Conservation (phyloP, 257 asterid species). For the Henckelia pumila region DNA sequence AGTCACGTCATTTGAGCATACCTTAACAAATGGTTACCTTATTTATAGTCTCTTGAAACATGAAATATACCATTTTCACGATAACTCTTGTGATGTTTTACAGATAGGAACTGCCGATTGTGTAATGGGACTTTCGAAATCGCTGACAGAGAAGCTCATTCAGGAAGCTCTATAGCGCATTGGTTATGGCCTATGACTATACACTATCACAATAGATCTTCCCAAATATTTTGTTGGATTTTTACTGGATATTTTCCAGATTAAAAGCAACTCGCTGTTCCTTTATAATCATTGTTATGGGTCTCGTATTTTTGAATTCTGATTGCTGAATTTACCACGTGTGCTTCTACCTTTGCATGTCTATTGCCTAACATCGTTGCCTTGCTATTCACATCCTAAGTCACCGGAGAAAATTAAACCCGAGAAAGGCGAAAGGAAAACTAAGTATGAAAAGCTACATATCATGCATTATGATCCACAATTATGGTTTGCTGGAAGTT, state of each 20-base stretch:
- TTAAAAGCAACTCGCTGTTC: not conserved
- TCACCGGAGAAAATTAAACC: too few relatives aligned
- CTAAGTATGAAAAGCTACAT: too few relatives aligned
- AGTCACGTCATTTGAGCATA: not conserved
- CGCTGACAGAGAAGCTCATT: conserved; percentile 67
- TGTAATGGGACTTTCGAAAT: conserved; percentile 83
- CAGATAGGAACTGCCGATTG: conserved; percentile 81
- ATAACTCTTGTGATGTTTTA: not conserved
- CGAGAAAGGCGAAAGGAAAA: too few relatives aligned
- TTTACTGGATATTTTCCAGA: not conserved
- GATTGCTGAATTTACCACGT: too few relatives aligned
- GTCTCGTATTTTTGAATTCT: too few relatives aligned
- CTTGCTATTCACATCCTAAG: too few relatives aligned
- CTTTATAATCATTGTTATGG: not conserved
- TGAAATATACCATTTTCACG: too few relatives aligned
- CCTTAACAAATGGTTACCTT: not conserved
- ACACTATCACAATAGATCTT: not conserved
- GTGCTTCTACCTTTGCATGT: too few relatives aligned
- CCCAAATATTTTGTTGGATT: not conserved
- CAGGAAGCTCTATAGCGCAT: conserved; percentile 48
- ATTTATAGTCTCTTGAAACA: not conserved
- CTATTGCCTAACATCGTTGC: too few relatives aligned
- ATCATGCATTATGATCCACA: too few relatives aligned
- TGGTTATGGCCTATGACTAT: not conserved
- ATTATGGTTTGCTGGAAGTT: too few relatives aligned